Percentiles rank a stretch among this genome's conserved stretches.
These are phyloP conservation scores for Malassezia brasiliensis DNA, from an alignment of 1,284 basidiomycete genomes.

Conservation along the genomic window DNA sequence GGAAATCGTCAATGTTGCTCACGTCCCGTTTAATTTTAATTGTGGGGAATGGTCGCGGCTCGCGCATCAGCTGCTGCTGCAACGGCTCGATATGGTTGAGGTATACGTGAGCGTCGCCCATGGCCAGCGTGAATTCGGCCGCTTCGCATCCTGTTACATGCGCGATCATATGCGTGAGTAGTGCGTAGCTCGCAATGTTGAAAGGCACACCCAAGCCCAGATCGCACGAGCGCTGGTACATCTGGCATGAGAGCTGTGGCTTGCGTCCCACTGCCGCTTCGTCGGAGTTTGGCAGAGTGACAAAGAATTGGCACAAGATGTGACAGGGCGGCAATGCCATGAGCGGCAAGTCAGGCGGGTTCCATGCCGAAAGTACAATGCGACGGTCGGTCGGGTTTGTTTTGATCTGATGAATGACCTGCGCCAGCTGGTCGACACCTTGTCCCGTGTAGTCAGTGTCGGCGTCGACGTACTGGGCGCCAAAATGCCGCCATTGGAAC, in stretches of 20 bases:
- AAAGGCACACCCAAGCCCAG: constrained; percentile 85
- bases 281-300: constrained; percentile 62
- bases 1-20: constrained; percentile 70
- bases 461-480: constrained; percentile 73
- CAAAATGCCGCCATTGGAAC: constrained; percentile 98
- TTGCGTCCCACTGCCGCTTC: constrained; percentile 12
- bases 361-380: constrained; percentile 96
- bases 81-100: constrained; percentile 81
- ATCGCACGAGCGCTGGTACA: constrained; percentile 97
- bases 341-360: constrained; percentile 75
- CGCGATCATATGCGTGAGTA: constrained; percentile 93
- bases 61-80: constrained; percentile 64
- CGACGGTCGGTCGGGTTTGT: constrained; percentile 85
- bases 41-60: constrained; percentile 74
- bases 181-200: constrained; percentile 95
- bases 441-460: constrained; percentile 68
- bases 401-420: constrained; percentile 83
- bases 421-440: constrained; percentile 83
- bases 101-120: constrained; percentile 96
- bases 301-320: constrained; percentile 97
- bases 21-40: constrained; percentile 60
- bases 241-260: constrained; percentile 66
- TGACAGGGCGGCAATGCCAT: constrained; percentile 99
- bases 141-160: constrained; percentile 75
- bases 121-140: constrained; percentile 75